Evolutionary conservation across 352 stramenopile species (phyloP).

Genomic region (Globisporangium abappressorium): DNA sequence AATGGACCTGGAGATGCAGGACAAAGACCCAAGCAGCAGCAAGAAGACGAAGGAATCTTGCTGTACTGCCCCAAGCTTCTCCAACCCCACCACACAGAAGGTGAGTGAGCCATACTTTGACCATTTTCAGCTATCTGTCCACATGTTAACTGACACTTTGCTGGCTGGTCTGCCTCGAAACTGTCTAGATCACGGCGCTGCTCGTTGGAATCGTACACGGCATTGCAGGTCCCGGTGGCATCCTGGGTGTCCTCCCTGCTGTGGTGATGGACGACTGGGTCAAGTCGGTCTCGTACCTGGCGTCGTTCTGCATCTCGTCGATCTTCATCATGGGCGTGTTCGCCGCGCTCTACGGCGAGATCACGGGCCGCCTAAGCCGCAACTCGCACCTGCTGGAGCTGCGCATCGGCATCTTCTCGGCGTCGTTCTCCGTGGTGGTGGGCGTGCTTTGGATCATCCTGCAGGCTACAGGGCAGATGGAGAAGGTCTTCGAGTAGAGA

Average conservation of each 20-base stretch:
- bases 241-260: slow-evolving; percentile 83
- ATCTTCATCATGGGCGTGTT: slow-evolving; percentile 91
- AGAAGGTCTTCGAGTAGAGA: slow-evolving; percentile 61
- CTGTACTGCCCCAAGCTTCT: slow-evolving; percentile 38
- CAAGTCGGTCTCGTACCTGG: slow-evolving; percentile 80
- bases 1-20: neutral
- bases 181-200: slow-evolving; percentile 61
- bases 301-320: slow-evolving; percentile 85
- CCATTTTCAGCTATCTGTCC: neutral
- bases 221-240: slow-evolving; percentile 56
- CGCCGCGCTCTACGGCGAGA: slow-evolving; percentile 78
- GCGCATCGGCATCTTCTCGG: slow-evolving; percentile 68
- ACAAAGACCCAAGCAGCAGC: slow-evolving; percentile 14
- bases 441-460: slow-evolving; percentile 78
- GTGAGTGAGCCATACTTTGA: slow-evolving; percentile 9
- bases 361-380: slow-evolving; percentile 52
- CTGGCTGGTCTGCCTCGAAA: slow-evolving; percentile 9
- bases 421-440: slow-evolving; percentile 68
- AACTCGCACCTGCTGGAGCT: slow-evolving; percentile 59
- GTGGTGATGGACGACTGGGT: slow-evolving; percentile 65
- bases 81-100: slow-evolving; percentile 53
- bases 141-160: neutral
- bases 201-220: slow-evolving; percentile 83
- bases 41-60: slow-evolving; percentile 19
- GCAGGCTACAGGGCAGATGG: slow-evolving; percentile 62